Base-by-base conservation (phyloP, 345 rosid genomes). In the Citrus cavaleriei region DNA sequence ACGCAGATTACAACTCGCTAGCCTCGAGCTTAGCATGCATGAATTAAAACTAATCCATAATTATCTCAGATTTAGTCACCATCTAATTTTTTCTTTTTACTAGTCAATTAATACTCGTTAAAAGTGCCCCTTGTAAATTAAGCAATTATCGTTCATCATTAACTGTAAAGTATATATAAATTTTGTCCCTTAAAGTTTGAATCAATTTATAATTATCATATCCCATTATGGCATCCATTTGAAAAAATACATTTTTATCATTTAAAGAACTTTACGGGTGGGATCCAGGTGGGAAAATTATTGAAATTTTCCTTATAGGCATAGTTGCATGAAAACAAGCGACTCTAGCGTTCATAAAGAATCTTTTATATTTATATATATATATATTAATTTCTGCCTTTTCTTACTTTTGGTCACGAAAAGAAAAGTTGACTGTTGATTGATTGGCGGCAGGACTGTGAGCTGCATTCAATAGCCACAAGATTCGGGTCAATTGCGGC, bases 401-500 rank as follows among this genome's bases (percentile, higher is more conserved):
- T 12, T 10, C 51, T 13, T 46, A 3, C 13, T 46, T 46, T 46
- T 46, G 18, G 51, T 13, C 51, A 10, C 4, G 18, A 13, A 46
- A 46, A 13, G 51, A 46, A 13, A 46, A 54, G 22, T 54, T 68
- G 28, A 28, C 61, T 35, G 19, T 27, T 49, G 71, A 27, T 38
- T 79, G 32, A n/a, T 76, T 62, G 38, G 10, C 64, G 76, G 76
- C 85, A 95, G 98, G 90, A 95, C n/a, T 95, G 99, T 75, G 93
- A 92, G 79, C 83, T 95, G 72, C 98, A 95, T 72, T 95, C 99
- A 46, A 90, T 95, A 80, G 99, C 99, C 9, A 92, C 89, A 0
- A 84, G 92, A 81, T 95, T 95, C 66, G 99, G 99, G 81, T 91
- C 98, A 25, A 91, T 95, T 16, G 99, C 98, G 14, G 99, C 99